A percentile compares a stretch with the other conserved stretches of the same genome.
Conservation (phyloP, 1,139 yeast genomes). For the Debaryomycetaceae sp. region DNA sequence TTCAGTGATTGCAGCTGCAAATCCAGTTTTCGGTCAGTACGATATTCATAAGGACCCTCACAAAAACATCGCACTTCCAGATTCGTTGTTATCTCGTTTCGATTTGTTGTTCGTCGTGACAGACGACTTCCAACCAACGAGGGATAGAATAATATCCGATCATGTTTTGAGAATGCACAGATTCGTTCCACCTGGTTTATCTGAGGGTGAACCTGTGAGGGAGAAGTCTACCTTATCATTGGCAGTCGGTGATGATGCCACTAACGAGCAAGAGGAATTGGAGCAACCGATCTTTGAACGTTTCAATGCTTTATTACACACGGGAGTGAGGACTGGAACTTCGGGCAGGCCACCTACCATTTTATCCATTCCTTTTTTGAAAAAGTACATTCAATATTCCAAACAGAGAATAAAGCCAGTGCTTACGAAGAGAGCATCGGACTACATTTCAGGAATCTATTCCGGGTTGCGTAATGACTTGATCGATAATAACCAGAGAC, state of each 20-base stretch:
- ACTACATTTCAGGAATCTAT: slow-evolving; percentile 76
- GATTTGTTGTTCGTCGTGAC: slow-evolving; percentile 94
- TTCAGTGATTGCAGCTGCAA: slow-evolving; percentile 97
- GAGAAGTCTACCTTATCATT: slow-evolving; percentile 68
- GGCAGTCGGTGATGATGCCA: slow-evolving; percentile 73
- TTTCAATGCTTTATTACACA: slow-evolving; percentile 77
- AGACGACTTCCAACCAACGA: slow-evolving; percentile 83
- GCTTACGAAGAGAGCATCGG: slow-evolving; percentile 74
- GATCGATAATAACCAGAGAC: slow-evolving; percentile 64
- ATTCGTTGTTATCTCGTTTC: slow-evolving; percentile 92
- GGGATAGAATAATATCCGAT: slow-evolving; percentile 86
- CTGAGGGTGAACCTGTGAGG: slow-evolving; percentile 93
- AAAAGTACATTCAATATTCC: slow-evolving; percentile 92
- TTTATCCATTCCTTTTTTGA: slow-evolving; percentile 78
- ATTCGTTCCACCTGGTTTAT: slow-evolving; percentile 80
- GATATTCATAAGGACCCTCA: slow-evolving; percentile 96
- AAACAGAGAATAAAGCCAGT: slow-evolving; percentile 85
- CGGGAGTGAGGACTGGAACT: slow-evolving; percentile 56
- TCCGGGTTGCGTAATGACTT: slow-evolving; percentile 82
- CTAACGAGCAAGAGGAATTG: slow-evolving; percentile 44
- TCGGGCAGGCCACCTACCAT: slow-evolving; percentile 55
- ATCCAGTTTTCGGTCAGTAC: slow-evolving; percentile 96
- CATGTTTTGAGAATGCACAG: slow-evolving; percentile 95
- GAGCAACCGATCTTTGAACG: slow-evolving; percentile 72
- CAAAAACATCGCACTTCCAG: slow-evolving; percentile 94